Evolutionary conservation across 2,329 filamentous ascomycete genomes (phyloP).

Genomic region (Diaporthe ilicicola): DNA sequence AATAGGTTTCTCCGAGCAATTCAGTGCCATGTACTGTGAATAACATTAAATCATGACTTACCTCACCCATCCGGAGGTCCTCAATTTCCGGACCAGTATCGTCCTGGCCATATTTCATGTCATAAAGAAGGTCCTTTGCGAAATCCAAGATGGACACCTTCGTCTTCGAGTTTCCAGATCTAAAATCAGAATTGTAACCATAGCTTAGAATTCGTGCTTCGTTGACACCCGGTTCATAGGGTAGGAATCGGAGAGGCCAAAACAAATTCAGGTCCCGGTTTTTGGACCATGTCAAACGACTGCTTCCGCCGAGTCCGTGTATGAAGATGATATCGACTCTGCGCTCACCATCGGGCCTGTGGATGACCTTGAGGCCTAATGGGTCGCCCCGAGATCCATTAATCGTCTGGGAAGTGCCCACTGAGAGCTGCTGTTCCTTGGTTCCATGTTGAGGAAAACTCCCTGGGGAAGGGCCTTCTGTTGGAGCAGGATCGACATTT

Average conservation of each 20-base stretch:
- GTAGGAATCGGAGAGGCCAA: not conserved
- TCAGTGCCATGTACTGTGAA: not conserved
- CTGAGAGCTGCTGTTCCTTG: no score
- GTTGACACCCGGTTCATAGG: not conserved
- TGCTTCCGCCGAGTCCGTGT: not conserved
- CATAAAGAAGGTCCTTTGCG: conserved; percentile 36
- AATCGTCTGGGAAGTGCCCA: no score
- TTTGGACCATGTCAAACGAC: not conserved
- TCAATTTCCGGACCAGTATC: not conserved
- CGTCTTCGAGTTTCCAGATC: not conserved
- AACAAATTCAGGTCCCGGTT: not conserved
- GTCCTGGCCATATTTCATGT: conserved; percentile 32
- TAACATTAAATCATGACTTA: not conserved
- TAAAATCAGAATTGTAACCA: not conserved
- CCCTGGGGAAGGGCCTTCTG: no score
- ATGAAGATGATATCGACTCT: not conserved
- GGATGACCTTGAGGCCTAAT: not conserved
- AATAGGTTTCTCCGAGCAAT: conserved; percentile 33
- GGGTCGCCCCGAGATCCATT: not conserved
- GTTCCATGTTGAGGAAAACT: no score
- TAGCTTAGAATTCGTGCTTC: not conserved
- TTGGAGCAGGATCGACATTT: no score
- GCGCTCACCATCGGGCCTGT: not conserved
- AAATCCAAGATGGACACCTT: conserved; percentile 34
- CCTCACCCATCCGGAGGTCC: not conserved